Evolutionary conservation across 768 basidiomycete species (phyloP).

Genomic region (Tylopilus balloui): DNA sequence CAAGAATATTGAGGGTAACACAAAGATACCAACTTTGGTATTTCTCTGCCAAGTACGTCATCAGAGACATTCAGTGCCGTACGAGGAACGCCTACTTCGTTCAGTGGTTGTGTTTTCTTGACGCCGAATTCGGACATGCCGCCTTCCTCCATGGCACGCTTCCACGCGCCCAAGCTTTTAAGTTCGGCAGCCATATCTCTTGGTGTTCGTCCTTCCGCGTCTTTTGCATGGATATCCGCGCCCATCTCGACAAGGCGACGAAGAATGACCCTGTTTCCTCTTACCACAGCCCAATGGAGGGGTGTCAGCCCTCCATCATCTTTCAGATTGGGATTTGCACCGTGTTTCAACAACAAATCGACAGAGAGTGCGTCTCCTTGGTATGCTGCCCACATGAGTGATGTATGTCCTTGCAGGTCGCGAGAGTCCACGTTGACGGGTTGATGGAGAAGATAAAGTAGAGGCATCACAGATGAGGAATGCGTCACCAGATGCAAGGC

Average conservation of each 20-base stretch:
- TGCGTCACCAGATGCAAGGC: constrained; percentile 93
- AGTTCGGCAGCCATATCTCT: constrained; percentile 93
- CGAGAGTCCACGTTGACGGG: constrained; percentile 88
- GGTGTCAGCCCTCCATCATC: constrained; percentile 85
- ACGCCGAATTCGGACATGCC: constrained; percentile 75
- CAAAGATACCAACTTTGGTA: constrained; percentile 75
- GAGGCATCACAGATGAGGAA: constrained; percentile 89
- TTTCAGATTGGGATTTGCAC: constrained; percentile 69
- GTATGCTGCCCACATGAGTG: constrained; percentile 98
- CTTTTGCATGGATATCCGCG: constrained; percentile 74
- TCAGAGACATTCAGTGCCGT: not conserved
- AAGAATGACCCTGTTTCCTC: constrained; percentile 88
- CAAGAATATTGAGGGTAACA: constrained; percentile 73
- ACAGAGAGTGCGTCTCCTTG: constrained; percentile 97
- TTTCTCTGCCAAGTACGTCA: constrained; percentile 50
- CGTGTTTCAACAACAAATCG: constrained; percentile 82
- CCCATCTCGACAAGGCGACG: constrained; percentile 82
- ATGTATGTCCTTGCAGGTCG: constrained; percentile 90
- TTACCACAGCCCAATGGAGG: constrained; percentile 95
- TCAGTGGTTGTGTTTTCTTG: constrained; percentile 61
- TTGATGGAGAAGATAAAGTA: constrained; percentile 89
- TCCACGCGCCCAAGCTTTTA: constrained; percentile 88
- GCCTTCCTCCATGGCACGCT: constrained; percentile 82
- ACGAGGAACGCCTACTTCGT: constrained; percentile 50
- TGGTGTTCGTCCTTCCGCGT: constrained; percentile 81